Conservation (phyloP, 805 yeast species). For the Hanseniaspora hatyaiensis region DNA sequence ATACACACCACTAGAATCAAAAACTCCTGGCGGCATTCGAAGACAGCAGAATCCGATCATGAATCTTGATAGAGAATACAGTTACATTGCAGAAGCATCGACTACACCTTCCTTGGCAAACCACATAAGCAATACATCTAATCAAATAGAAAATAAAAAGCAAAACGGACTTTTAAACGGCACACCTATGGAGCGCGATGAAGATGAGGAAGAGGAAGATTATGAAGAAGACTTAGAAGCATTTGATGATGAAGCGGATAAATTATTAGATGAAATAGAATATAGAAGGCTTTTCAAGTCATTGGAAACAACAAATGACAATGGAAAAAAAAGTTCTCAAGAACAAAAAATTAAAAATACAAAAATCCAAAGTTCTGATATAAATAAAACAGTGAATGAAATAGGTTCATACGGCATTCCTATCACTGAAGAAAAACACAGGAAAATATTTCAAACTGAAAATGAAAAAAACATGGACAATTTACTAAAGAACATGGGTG, state of each 20-base stretch:
- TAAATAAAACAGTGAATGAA: conserved; percentile 13
- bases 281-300: conserved; percentile 11
- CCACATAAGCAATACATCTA: background rate
- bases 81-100: conserved; percentile 3
- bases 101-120: too few relatives aligned
- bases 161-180: background rate
- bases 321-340: background rate
- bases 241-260: conserved; percentile 16
- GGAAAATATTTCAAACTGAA: conserved; percentile 15
- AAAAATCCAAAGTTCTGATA: background rate
- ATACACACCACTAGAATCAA: conserved; percentile 2
- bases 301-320: background rate
- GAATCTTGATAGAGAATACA: conserved; percentile 8
- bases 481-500: conserved; percentile 13
- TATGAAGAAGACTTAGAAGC: conserved; percentile 16
- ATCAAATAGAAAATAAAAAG: background rate
- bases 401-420: conserved; percentile 15
- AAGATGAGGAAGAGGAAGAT: conserved; percentile 16
- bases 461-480: conserved; percentile 16
- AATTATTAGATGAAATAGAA: conserved; percentile 13
- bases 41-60: conserved; percentile 8
- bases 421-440: conserved; percentile 11
- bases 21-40: background rate
- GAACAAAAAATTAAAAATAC: too few relatives aligned
- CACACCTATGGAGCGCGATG: background rate